Percentiles rank a stretch among this genome's conserved stretches.
Evolutionary conservation across 495 filamentous ascomycete genomes (phyloP).

Genomic region (Penicillium samsonianum): DNA sequence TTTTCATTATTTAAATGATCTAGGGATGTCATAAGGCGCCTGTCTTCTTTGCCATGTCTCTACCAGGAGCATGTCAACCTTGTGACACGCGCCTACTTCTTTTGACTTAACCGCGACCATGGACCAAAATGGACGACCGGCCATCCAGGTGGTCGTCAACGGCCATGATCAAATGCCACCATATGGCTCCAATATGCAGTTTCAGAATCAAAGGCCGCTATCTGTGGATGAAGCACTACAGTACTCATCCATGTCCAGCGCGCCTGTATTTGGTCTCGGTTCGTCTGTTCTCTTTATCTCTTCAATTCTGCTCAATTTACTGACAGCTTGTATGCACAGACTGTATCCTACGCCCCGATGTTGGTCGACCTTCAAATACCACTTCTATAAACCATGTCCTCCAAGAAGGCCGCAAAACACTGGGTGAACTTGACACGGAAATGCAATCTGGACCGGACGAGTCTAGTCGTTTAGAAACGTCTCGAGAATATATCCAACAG

Average conservation of each 20-base stretch:
- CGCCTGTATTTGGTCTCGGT: constrained; percentile 87
- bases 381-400: constrained; percentile 49
- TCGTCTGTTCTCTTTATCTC: constrained; percentile 19
- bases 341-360: constrained; percentile 42
- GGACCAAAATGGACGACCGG: constrained; percentile 45
- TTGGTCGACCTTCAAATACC: constrained; percentile 44
- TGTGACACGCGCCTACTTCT: constrained; percentile 44
- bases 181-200: constrained; percentile 30
- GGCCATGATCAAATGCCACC: constrained; percentile 35
- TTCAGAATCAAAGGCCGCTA: constrained; percentile 47
- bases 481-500: constrained; percentile 66
- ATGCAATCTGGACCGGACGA: constrained; percentile 41
- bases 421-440: constrained; percentile 44
- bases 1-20: neutral
- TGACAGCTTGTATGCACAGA: constrained; percentile 27
- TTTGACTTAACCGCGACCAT: constrained; percentile 37
- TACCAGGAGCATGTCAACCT: constrained; percentile 51
- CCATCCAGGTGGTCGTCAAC: constrained; percentile 50
- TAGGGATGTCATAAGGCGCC: constrained; percentile 25
- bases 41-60: constrained; percentile 43
- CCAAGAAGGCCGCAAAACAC: constrained; percentile 45
- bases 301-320: constrained; percentile 19
- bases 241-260: constrained; percentile 87
- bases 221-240: constrained; percentile 83
- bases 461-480: constrained; percentile 45